These are phyloP conservation scores for Pseudogymnoascus sp. DNA, from an alignment of 2,329 filamentous ascomycete genomes.

Conservation along the genomic window DNA sequence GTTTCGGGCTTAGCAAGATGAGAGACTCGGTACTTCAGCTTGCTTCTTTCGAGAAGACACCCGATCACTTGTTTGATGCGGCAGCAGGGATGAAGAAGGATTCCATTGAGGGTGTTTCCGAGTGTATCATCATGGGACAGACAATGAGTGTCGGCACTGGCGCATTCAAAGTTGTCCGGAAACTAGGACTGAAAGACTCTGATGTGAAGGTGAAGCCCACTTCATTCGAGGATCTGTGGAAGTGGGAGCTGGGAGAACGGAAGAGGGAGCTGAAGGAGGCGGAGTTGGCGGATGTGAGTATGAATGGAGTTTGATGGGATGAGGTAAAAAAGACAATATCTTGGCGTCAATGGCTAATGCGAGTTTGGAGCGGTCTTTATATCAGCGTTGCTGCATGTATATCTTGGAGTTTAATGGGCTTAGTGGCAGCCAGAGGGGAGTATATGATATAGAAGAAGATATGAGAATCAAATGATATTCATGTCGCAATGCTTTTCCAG, in stretches of 20 bases:
- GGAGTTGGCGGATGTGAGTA: conserved; percentile 5
- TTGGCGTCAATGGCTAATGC: neutral
- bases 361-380: neutral
- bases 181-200: conserved; percentile 58
- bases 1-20: conserved; percentile 95
- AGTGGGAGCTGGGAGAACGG: conserved; percentile 25
- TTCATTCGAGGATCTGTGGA: conserved; percentile 65
- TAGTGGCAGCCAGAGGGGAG: neutral
- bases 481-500: neutral
- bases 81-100: conserved; percentile 89
- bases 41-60: conserved; percentile 95
- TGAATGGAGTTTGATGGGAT: conserved; percentile 3
- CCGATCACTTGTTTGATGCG: conserved; percentile 93
- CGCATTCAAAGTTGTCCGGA: conserved; percentile 79
- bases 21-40: conserved; percentile 88
- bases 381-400: conserved; percentile 1
- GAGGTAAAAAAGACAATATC: neutral
- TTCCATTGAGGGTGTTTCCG: conserved; percentile 83
- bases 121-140: conserved; percentile 98
- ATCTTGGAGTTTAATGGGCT: neutral
- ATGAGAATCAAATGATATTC: conserved; percentile 9
- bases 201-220: conserved; percentile 47
- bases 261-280: conserved; percentile 17
- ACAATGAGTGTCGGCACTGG: conserved; percentile 88
- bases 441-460: neutral